Evolutionary conservation across 2,329 filamentous ascomycete species (phyloP), one percentile per base, ranked within the genome.

Genomic region (Acrodontium crateriforme): DNA sequence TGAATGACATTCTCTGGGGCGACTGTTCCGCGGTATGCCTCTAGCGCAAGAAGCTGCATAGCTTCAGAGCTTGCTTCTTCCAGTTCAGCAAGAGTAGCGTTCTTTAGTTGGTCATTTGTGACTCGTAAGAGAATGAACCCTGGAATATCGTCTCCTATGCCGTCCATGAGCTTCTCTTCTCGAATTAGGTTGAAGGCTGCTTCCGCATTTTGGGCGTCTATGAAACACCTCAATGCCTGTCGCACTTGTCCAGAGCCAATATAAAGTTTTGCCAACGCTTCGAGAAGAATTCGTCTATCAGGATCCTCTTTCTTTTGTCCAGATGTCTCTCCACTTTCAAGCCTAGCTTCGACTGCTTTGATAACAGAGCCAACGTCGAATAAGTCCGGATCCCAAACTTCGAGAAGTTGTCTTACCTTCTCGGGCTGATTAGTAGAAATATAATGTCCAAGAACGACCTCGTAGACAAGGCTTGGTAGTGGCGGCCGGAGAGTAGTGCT

Each of bases 261-360:
- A 47, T 87, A 82, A 10, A 98, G 62, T 46, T 76, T 83, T 1
- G 83, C 87, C 18, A 98, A 62, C 34, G 79, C 74, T 47, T 85
- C 82, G 59, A 84, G 74, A n/a, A 98, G 68, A 34, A 91, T 79
- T 14, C 73, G 72, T 87, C 87, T 95, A 46, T 95, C 85, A 3
- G 77, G 78, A 33, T 73, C 73, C 45, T 89, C 77, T 18, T 85
- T 60, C 26, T 75, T 80, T 39, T 84, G 79, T 49, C 84, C 74
- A 3, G 69, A 67, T 3, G 85, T 71, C 13, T 38, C 76, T 8
- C 76, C 71, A 32, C 74, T 78, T 24, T 76, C 74, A 6, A 95
- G 67, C 45, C 87, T 83, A 31, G 81, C 78, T 48, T 93, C 78
- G 29, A 95, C 71, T 0, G 77, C 74, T 9, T 74, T 75, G 4